These are phyloP conservation scores for Porphyrellus cyaneotinctus DNA, from an alignment of 768 basidiomycete genomes.

Conservation along the genomic window DNA sequence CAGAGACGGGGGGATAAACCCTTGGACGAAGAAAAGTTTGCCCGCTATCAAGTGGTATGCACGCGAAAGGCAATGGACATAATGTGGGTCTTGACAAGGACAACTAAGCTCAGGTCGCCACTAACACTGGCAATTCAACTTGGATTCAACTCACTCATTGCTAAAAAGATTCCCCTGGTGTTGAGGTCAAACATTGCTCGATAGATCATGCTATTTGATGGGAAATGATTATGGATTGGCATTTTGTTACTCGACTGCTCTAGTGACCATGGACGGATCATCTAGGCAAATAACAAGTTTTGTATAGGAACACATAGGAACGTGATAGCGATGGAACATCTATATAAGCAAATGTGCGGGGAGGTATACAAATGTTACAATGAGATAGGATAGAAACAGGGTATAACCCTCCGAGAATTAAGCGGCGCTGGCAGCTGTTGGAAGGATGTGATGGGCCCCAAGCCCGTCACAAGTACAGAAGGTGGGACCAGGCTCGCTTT, in stretches of 20 bases:
- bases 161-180: slow-evolving; percentile 45
- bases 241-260: neutral
- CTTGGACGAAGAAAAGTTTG: slow-evolving; percentile 37
- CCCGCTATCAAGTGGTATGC: slow-evolving; percentile 50
- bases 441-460: neutral
- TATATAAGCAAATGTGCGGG: slow-evolving; percentile 5
- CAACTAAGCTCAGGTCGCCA: slow-evolving; percentile 30
- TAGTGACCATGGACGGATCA: neutral
- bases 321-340: slow-evolving; percentile 1
- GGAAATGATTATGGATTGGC: neutral
- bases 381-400: neutral
- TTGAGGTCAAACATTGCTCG: slow-evolving; percentile 14
- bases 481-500: slow-evolving; percentile 52
- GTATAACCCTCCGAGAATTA: neutral
- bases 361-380: slow-evolving; percentile 4
- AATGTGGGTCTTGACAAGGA: slow-evolving; percentile 49
- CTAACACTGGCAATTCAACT: neutral
- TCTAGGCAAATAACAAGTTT: slow-evolving; percentile 1
- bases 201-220: too few species aligned
- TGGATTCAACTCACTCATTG: neutral
- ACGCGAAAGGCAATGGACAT: slow-evolving; percentile 30
- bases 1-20: slow-evolving; percentile 31
- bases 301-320: slow-evolving; percentile 5
- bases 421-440: neutral
- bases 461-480: neutral